These are phyloP conservation scores for Sparassis latifolia DNA, from an alignment of 1,284 basidiomycete species.

Conservation along the genomic window DNA sequence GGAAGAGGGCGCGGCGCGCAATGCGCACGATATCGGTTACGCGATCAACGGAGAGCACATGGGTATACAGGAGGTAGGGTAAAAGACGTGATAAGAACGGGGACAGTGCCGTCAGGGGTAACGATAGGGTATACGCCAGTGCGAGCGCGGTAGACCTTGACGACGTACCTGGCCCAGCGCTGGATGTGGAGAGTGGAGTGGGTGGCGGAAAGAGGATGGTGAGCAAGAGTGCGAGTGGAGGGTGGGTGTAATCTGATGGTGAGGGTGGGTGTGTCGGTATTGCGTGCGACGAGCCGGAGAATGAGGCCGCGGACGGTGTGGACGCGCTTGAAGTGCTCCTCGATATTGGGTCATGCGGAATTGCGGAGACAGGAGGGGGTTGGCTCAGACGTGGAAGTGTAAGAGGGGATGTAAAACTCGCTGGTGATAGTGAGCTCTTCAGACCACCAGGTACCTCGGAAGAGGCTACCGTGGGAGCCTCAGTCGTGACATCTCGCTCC, in stretches of 20 bases:
- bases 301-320: slow-evolving; percentile 8
- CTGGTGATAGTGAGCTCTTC: background rate
- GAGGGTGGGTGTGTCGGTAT: slow-evolving; percentile 7
- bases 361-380: slow-evolving; percentile 3
- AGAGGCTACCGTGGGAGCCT: background rate
- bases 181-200: slow-evolving; percentile 7
- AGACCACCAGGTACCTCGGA: slow-evolving; percentile 2
- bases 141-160: slow-evolving; percentile 19
- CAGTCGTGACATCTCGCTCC: background rate
- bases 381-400: slow-evolving; percentile 3
- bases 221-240: slow-evolving; percentile 14
- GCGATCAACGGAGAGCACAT: slow-evolving; percentile 46
- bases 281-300: slow-evolving; percentile 9
- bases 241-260: slow-evolving; percentile 16
- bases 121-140: slow-evolving; percentile 22
- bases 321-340: slow-evolving; percentile 9
- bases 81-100: slow-evolving; percentile 44
- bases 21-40: slow-evolving; percentile 41
- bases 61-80: slow-evolving; percentile 50
- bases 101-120: slow-evolving; percentile 22
- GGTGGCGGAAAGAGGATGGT: slow-evolving; percentile 12
- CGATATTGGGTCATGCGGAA: slow-evolving; percentile 7
- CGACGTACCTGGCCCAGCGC: slow-evolving; percentile 6
- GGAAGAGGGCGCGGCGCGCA: slow-evolving; percentile 65
- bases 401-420: background rate